Evolutionary conservation across 2,329 filamentous ascomycete genomes (phyloP).

Genomic region (Talaromyces albobiverticillius): DNA sequence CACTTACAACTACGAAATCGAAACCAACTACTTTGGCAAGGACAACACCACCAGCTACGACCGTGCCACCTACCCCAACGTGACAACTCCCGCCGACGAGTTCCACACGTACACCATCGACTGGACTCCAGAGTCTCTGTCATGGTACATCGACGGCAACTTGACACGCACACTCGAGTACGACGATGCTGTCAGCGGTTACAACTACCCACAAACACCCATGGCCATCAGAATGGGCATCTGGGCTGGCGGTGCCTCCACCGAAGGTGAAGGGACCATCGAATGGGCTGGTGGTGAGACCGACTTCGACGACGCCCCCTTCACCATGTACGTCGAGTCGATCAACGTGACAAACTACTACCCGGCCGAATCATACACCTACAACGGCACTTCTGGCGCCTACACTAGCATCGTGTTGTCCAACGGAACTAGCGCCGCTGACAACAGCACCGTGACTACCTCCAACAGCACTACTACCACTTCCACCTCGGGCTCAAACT

Average conservation of each 20-base stretch:
- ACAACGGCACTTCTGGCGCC: slow-evolving; percentile 58
- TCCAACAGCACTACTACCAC: neutral
- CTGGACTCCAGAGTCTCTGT: slow-evolving; percentile 63
- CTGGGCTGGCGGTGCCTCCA: slow-evolving; percentile 62
- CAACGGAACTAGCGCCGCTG: slow-evolving; percentile 2
- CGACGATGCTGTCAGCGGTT: slow-evolving; percentile 56
- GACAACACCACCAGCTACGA: slow-evolving; percentile 76
- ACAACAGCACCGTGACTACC: neutral
- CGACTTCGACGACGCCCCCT: slow-evolving; percentile 65
- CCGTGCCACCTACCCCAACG: slow-evolving; percentile 73
- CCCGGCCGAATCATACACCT: slow-evolving; percentile 63
- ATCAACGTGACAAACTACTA: slow-evolving; percentile 56
- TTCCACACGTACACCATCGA: slow-evolving; percentile 54
- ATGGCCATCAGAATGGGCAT: slow-evolving; percentile 68
- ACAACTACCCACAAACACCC: slow-evolving; percentile 68
- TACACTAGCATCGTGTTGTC: slow-evolving; percentile 60
- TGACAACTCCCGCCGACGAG: slow-evolving; percentile 53
- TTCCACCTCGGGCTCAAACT: neutral
- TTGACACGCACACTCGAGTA: slow-evolving; percentile 61
- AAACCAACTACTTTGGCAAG: slow-evolving; percentile 97
- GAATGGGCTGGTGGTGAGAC: slow-evolving; percentile 70
- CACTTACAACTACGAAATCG: slow-evolving; percentile 41
- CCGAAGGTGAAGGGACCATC: slow-evolving; percentile 49
- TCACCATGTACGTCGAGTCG: slow-evolving; percentile 70
- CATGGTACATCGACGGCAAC: slow-evolving; percentile 64